Evolutionary conservation across 441 rosid species (phyloP).

Genomic region (Corymbia citriodora): DNA sequence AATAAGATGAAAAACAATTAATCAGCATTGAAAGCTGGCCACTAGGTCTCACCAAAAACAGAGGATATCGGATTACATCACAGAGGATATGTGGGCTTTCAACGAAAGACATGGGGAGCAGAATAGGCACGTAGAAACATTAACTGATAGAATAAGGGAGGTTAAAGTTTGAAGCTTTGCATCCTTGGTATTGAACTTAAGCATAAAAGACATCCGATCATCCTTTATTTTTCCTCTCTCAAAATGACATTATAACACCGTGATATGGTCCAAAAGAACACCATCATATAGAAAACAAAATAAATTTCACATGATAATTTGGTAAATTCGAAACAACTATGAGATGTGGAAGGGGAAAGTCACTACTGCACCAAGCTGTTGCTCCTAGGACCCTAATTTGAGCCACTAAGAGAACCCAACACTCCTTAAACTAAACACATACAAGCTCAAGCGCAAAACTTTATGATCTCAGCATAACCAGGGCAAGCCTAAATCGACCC

Average conservation of each 20-base stretch:
- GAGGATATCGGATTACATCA: background rate
- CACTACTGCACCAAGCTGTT: background rate
- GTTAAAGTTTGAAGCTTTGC: background rate
- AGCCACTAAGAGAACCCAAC: background rate
- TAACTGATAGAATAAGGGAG: background rate
- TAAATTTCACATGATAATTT: background rate
- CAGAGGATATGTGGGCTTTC: background rate
- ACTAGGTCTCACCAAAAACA: background rate
- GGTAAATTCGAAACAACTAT: background rate
- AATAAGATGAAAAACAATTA: background rate
- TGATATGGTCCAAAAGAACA: background rate
- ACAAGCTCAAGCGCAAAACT: background rate
- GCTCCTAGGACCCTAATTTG: background rate
- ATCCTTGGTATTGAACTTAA: background rate
- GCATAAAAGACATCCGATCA: background rate
- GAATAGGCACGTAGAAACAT: background rate
- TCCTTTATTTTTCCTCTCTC: background rate
- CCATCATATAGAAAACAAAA: background rate
- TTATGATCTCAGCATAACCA: background rate
- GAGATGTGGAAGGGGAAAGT: background rate
- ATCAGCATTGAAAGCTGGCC: background rate
- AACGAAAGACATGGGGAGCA: accelerated
- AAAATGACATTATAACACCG: background rate
- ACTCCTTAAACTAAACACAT: background rate
- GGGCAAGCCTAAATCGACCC: background rate